Evolutionary conservation across 768 basidiomycete genomes (phyloP), one percentile per base, ranked within the genome.

Genomic region (Lactarius deliciosus): DNA sequence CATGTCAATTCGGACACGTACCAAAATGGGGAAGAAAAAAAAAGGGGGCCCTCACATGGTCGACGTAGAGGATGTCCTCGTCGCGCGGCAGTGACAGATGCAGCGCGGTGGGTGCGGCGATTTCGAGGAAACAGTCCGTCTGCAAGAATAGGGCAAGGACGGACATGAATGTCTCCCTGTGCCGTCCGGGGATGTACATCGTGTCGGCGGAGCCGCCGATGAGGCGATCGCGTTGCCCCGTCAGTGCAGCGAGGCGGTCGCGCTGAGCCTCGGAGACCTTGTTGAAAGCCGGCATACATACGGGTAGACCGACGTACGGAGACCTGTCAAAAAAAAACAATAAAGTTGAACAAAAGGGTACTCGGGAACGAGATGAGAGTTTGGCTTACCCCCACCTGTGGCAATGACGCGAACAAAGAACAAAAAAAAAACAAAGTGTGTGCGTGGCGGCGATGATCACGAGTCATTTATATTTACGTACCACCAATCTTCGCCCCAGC

Each of bases 171-270:
- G 70, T 63, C 15, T 62, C 63, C 41, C 78, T 77, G 63, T 80
- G 79, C 2, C 76, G 75, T 15, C 79, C 79, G 7, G 83, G 83
- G 55, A 83, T 77, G 69, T 84, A 83, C 61, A 83, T 61, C 57
- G 82, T 84, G 65, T 83, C 82, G 20, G 75, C 79, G 0, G 81
- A 83, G 16, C 83, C 83, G 22, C 82, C 81, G 43, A 84, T 75
- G 32, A 83, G 73, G 40, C 79, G 77, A 41, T 77, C 77, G 58
- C 72, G 65, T 11, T 73, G 77, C 34, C 75, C 64, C 5, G 74
- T 78, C 20, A 77, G 73, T 10, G 69, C 64, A n/a, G 79, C 78
- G 30, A 83, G 73, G 22, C 74, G 75, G 25, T 73, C 74, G 25
- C 81, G 80, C 76, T 80, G 76, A 2, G 64, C 61, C 50, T 60